phyloP scores from a whole-genome alignment of 352 stramenopile species.

The Aphanomyces invadans region DNA sequence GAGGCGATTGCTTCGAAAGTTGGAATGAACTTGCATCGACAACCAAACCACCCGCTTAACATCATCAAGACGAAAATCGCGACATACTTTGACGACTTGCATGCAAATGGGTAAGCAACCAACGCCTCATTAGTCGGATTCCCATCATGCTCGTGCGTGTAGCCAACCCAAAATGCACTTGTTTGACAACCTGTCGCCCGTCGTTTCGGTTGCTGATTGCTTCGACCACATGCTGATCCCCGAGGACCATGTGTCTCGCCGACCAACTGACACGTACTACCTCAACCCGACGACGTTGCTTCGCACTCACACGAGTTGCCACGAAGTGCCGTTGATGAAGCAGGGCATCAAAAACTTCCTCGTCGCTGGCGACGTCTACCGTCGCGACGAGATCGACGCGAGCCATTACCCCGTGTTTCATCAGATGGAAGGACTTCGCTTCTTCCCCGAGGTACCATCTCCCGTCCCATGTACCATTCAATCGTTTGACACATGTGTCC shows the following conservation, averaged over 20 bases:
- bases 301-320: slow-evolving; percentile 87
- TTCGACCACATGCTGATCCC: slow-evolving; percentile 91
- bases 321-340: slow-evolving; percentile 90
- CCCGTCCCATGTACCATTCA: neutral
- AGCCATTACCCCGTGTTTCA: slow-evolving; percentile 99
- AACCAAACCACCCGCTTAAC: slow-evolving; percentile 82
- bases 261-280: slow-evolving; percentile 87
- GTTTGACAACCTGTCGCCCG: slow-evolving; percentile 80
- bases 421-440: slow-evolving; percentile 96
- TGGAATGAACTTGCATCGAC: slow-evolving; percentile 76
- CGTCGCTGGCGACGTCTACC: slow-evolving; percentile 93
- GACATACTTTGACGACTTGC: slow-evolving; percentile 77
- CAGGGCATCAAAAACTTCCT: slow-evolving; percentile 87
- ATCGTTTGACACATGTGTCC: too few relatives aligned
- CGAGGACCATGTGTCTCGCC: slow-evolving; percentile 83
- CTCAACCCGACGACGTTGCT: slow-evolving; percentile 73
- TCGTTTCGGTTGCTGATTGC: slow-evolving; percentile 83
- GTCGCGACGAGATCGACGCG: slow-evolving; percentile 97
- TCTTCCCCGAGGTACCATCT: slow-evolving; percentile 81
- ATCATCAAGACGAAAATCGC: slow-evolving; percentile 93
- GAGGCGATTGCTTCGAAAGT: slow-evolving; percentile 84
- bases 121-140: neutral
- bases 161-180: slow-evolving; percentile 71
- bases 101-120: slow-evolving; percentile 27
- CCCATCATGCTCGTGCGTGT: neutral